phyloP scores from a whole-genome alignment of 2,329 filamentous ascomycete genomes.

The Nothophaeocryptopus gaeumannii region DNA sequence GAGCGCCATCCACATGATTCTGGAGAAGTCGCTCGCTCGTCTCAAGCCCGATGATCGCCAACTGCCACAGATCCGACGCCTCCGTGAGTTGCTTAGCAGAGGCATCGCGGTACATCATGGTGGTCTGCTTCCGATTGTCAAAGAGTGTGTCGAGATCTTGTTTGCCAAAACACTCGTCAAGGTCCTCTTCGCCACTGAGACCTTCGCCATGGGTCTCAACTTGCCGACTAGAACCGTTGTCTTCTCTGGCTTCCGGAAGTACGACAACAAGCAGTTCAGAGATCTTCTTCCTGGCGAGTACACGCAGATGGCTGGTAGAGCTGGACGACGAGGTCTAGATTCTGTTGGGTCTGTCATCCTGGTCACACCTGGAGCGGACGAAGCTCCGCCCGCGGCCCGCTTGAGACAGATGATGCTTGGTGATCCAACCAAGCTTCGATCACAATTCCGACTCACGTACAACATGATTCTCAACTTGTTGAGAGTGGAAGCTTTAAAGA shows the following conservation, averaged over 20 bases:
- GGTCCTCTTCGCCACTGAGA: constrained; percentile 95
- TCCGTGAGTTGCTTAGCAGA: constrained; percentile 78
- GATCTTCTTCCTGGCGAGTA: constrained; percentile 93
- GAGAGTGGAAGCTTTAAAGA: constrained; percentile 92
- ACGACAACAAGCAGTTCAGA: constrained; percentile 87
- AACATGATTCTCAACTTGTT: constrained; percentile 98
- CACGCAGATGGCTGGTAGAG: constrained; percentile 96
- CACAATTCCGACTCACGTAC: constrained; percentile 95
- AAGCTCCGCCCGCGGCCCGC: constrained; percentile 80
- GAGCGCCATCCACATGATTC: constrained; percentile 95
- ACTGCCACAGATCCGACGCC: constrained; percentile 85
- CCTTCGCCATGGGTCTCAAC: constrained; percentile 97
- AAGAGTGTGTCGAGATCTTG: constrained; percentile 94
- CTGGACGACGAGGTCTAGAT: constrained; percentile 88
- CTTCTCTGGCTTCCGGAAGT: constrained; percentile 95
- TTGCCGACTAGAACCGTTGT: constrained; percentile 93
- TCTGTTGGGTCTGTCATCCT: constrained; percentile 93
- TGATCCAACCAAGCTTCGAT: constrained; percentile 89
- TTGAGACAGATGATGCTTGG: constrained; percentile 93
- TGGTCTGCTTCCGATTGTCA: constrained; percentile 90
- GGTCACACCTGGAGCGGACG: constrained; percentile 74
- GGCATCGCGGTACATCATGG: constrained; percentile 97
- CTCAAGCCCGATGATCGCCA: constrained; percentile 85
- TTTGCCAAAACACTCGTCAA: constrained; percentile 96
- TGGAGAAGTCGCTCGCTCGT: constrained; percentile 89